These are phyloP conservation scores for Thelonectria discophora DNA, from an alignment of 2,329 filamentous ascomycete genomes.

Conservation along the genomic window DNA sequence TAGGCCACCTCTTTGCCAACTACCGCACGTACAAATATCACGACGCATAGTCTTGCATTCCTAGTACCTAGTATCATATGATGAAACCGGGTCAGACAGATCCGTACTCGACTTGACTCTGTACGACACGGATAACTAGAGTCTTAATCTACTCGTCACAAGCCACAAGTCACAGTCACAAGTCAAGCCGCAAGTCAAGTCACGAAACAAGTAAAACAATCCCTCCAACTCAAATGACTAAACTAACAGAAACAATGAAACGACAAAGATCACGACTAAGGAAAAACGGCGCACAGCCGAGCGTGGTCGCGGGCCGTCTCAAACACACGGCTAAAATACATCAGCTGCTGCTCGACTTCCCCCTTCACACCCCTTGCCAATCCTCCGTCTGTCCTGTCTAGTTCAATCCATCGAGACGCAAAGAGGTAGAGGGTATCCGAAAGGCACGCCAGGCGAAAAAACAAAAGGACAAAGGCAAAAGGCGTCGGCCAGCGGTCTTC, in stretches of 20 bases:
- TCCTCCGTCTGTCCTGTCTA: conserved; percentile 47
- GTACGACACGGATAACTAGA: neutral
- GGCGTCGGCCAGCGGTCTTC: conserved; percentile 30
- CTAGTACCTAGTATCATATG: too few species aligned
- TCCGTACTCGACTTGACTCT: too few species aligned
- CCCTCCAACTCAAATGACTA: conserved; percentile 27
- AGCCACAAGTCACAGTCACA: too few species aligned
- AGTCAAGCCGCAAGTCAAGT: too few species aligned
- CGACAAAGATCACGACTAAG: conserved; percentile 52
- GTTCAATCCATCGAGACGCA: conserved; percentile 46
- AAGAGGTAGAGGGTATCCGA: conserved; percentile 41
- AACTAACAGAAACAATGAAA: conserved; percentile 42
- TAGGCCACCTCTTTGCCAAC: conserved; percentile 28
- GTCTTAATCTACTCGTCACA: too few species aligned
- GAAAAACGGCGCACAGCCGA: conserved; percentile 48
- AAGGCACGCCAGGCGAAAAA: conserved; percentile 38
- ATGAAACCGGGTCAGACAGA: too few species aligned
- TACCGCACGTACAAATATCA: conserved; percentile 27
- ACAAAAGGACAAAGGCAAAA: conserved; percentile 36
- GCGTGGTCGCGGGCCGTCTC: conserved; percentile 44
- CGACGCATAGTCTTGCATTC: conserved; percentile 14
- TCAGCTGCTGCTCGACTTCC: conserved; percentile 46
- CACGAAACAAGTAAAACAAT: conserved; percentile 13
- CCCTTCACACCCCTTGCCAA: conserved; percentile 34
- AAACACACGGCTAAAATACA: conserved; percentile 53